These are phyloP conservation scores for Cladosporium sp. DNA, from an alignment of 2,329 filamentous ascomycete genomes.

Conservation along the genomic window DNA sequence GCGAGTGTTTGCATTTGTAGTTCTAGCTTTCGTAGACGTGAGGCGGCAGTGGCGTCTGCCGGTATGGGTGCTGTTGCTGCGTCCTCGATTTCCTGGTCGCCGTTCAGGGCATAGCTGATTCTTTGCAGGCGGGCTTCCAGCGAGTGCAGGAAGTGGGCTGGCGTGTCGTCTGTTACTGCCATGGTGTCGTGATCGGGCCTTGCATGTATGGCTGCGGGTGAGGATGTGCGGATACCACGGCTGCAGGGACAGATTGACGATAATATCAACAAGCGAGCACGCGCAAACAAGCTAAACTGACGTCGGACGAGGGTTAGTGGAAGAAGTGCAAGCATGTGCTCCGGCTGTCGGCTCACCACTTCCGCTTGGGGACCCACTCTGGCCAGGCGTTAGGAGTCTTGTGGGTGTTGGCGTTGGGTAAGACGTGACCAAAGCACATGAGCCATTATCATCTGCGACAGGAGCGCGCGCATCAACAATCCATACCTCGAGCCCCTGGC, in stretches of 20 bases:
- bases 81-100: conserved; percentile 26
- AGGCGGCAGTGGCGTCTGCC: conserved; percentile 8
- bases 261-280: conserved; percentile 1
- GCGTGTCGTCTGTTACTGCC: conserved; percentile 10
- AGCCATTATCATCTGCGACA: conserved; percentile 9
- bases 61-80: background rate
- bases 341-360: background rate
- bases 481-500: background rate
- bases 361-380: background rate
- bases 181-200: background rate
- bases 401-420: conserved; percentile 10
- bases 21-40: conserved; percentile 28
- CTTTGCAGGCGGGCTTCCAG: conserved; percentile 48
- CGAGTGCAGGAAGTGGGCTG: conserved; percentile 41
- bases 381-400: background rate
- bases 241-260: background rate
- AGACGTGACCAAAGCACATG: conserved; percentile 15
- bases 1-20: conserved; percentile 39
- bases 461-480: background rate
- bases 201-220: background rate
- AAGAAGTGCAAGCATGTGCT: background rate
- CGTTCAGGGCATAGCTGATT: conserved; percentile 46
- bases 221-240: background rate
- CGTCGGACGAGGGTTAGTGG: background rate
- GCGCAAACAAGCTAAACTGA: background rate